These are phyloP conservation scores for Dillenia suffruticosa DNA, from an alignment of 164 flowering plant genomes.

Conservation along the genomic window DNA sequence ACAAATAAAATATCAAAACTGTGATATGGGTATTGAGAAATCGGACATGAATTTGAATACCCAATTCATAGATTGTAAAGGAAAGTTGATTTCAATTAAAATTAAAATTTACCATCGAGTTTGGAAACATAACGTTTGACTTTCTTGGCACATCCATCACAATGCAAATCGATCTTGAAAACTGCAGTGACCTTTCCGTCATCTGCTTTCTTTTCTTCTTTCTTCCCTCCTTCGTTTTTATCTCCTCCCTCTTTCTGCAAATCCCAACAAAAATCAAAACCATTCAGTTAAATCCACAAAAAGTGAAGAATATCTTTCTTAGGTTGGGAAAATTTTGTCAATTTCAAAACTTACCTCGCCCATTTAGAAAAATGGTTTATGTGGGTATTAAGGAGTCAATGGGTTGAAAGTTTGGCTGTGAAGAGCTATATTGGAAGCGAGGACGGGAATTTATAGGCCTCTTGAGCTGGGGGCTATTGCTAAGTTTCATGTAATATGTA, in stretches of 20 bases:
- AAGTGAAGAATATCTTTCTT: too few relatives aligned
- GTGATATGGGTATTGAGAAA: too few relatives aligned
- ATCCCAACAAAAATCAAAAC: constrained; percentile 2
- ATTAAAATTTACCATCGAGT: constrained; percentile 41
- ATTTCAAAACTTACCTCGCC: constrained; percentile 7
- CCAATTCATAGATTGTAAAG: too few relatives aligned
- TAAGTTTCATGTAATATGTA: neutral
- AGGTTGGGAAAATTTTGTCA: too few relatives aligned
- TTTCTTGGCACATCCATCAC: constrained; percentile 86
- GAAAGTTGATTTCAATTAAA: neutral
- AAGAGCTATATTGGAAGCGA: neutral
- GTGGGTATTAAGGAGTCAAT: too few relatives aligned
- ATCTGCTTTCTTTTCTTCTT: constrained; percentile 30
- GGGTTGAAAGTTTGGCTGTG: neutral
- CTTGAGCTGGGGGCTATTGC: neutral
- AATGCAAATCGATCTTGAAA: constrained; percentile 80
- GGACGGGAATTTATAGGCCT: neutral
- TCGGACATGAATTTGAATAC: too few relatives aligned
- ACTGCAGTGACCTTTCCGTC: constrained; percentile 45
- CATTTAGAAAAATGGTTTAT: neutral
- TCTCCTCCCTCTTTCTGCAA: constrained; percentile 25
- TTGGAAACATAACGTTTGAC: constrained; percentile 36
- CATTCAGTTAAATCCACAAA: too few relatives aligned
- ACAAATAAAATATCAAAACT: too few relatives aligned
- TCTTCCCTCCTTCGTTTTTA: constrained; percentile 30